Evolutionary conservation across 1,284 basidiomycete species (phyloP), one percentile per base, ranked within the genome.

Genomic region (Anthracocystis walkeri): DNA sequence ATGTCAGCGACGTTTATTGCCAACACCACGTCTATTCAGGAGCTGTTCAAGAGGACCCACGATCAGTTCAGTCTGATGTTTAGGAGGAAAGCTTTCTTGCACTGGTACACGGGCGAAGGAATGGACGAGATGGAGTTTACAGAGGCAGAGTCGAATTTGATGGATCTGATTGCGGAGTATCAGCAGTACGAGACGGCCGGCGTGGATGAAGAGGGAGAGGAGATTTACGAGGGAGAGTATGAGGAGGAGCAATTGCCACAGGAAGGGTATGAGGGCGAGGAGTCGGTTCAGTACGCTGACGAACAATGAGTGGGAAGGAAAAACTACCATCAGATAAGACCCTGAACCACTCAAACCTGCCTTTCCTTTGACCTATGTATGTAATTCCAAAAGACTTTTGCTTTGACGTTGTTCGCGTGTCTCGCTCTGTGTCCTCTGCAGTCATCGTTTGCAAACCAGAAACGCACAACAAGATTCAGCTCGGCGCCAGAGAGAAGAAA

Each of bases 81-180:
- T 65, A 72, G 82, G 46, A 65, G 85, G 51, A 85, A 85, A 58
- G 85, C 85, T 10, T 86, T 86, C 80, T 76, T 86, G 68, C 85
- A 86, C 60, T 86, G 83, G 85, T 86, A 85, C 78, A 85, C 83
- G 10, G 80, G 79, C n/a, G 82, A 86, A 54, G 85, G 85, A 11
- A 86, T 86, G 85, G 84, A 85, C 73, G 85, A 86, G 67, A 85
- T 86, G 84, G 85, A 86, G 67, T 86, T 86, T 65, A 84, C 84
- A 35, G 85, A 86, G 70, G 87, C 85, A 33, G 82, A 85, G 60
- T 78, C 73, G 50, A 84, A 83, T 54, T 56, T 85, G 50, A 71
- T 79, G 54, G 85, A 86, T 61, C 72, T 86, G 25, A 83, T 86
- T 50, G 71, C 85, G 82, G 92, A 87, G 42, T 62, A 86, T 60